Evolutionary conservation across 2,329 filamentous ascomycete genomes (phyloP), one percentile per base, ranked within the genome.

Genomic region (Cadophora sp.): DNA sequence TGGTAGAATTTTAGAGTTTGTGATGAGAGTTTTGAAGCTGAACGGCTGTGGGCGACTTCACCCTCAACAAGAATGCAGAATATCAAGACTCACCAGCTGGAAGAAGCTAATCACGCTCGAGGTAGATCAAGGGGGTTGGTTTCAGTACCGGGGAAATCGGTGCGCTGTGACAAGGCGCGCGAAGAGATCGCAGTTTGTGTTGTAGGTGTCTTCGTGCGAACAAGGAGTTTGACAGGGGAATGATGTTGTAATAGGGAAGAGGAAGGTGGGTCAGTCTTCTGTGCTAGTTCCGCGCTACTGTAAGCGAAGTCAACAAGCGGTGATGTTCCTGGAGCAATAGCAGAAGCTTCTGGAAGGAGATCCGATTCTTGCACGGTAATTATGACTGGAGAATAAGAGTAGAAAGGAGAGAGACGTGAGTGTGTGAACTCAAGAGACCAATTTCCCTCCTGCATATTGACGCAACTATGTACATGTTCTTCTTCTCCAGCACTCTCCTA

Each of bases 301-400:
- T n/a, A 43, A 43, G 55, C 55, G 55, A 58, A 24, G 36, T 58
- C 36, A 58, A 58, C 20, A 58, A 3, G 13, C 13, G 4, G 48
- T 7, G 20, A 22, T 20, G 8, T 4, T 6, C 16, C 6, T 8
- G 14, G 4, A 18, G 43, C 14, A 20, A 45, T 8, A 45, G 2
- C 14, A 4, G 16, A 45, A 24, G 36, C 36, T 39, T 39, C n/a
- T 13, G 36, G 11, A 39, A 39, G 36, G 36, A 39, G 6, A 11
- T 6, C 36, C 11, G 36, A 39, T 13, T 39, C 36, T 13, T 39
- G 11, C 8, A 30, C 27, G 27, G 3, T 30, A 30, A 30, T 4
- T 30, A 30, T 30, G 3, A 6, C 6, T 4, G 27, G 3, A 6
- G 27, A 30, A 30, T 30, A 30, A 30, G 6, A 6, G 27, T 30